phyloP scores from a whole-genome alignment of 176 grass and related monocot species.

The Bromus sterilis region DNA sequence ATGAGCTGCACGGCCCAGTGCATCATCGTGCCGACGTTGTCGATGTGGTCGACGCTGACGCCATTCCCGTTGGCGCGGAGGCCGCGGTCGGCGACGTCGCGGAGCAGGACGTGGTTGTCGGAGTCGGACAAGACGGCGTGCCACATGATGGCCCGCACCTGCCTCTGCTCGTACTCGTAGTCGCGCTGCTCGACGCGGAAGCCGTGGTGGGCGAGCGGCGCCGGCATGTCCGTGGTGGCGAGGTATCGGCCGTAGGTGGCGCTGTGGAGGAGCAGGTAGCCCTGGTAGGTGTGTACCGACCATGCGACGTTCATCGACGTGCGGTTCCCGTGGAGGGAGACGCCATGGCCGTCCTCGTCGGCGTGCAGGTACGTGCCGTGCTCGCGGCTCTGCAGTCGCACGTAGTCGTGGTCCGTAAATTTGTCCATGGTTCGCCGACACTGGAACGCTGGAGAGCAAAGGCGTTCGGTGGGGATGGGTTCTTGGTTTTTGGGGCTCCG shows the following conservation, averaged over 20 bases:
- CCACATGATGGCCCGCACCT: neutral
- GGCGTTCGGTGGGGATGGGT: neutral
- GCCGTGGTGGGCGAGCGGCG: neutral
- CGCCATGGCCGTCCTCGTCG: neutral
- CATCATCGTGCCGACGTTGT: neutral
- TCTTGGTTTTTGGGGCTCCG: neutral
- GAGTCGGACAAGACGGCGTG: neutral
- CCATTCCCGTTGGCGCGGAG: neutral
- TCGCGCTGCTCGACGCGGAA: neutral
- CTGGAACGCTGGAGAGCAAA: neutral
- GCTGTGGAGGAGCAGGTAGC: neutral
- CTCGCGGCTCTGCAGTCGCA: neutral
- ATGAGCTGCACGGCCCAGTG: neutral
- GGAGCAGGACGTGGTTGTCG: neutral
- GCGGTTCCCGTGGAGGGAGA: neutral
- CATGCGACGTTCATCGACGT: neutral
- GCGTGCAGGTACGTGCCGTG: neutral
- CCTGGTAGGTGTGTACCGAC: neutral
- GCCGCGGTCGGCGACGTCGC: neutral
- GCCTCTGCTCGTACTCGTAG: neutral
- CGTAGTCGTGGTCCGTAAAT: neutral
- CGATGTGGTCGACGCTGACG: neutral
- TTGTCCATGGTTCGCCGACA: neutral
- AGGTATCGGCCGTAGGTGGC: neutral
- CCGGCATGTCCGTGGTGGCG: neutral